Conservation (phyloP, 2,329 filamentous ascomycete species). For the Leptosphaerulina australis region DNA sequence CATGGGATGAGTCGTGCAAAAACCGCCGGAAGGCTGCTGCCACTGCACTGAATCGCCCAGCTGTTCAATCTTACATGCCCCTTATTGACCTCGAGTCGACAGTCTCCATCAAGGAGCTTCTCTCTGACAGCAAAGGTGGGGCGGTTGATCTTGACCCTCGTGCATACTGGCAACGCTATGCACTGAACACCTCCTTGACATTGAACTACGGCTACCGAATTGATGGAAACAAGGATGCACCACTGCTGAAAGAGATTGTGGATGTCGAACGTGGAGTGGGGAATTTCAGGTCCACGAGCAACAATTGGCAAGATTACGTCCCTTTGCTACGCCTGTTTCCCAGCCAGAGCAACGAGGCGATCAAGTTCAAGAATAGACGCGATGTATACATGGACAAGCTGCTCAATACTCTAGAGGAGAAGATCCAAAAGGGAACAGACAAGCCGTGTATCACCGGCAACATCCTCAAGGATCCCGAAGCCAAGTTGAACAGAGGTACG, state of each 20-base stretch:
- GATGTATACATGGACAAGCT: constrained; percentile 69
- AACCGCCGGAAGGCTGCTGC: constrained; percentile 76
- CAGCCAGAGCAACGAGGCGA: constrained; percentile 65
- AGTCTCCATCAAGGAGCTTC: constrained; percentile 73
- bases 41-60: constrained; percentile 76
- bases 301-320: constrained; percentile 88
- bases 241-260: constrained; percentile 73
- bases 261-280: constrained; percentile 76
- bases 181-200: constrained; percentile 76
- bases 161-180: constrained; percentile 75
- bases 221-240: constrained; percentile 69
- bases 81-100: constrained; percentile 79
- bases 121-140: constrained; percentile 68
- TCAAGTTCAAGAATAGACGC: constrained; percentile 69
- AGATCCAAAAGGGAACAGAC: constrained; percentile 67
- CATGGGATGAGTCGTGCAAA: constrained; percentile 84
- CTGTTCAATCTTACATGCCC: constrained; percentile 79
- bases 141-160: constrained; percentile 70
- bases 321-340: constrained; percentile 71
- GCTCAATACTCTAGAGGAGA: constrained; percentile 65
- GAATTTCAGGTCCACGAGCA: constrained; percentile 77
- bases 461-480: constrained; percentile 72
- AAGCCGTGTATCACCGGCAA: constrained; percentile 73
- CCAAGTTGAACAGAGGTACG: constrained; percentile 69
- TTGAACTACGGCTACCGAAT: constrained; percentile 82